These are phyloP conservation scores for Geotrichum restrictum DNA, from an alignment of 1,139 yeast genomes.

Conservation along the genomic window DNA sequence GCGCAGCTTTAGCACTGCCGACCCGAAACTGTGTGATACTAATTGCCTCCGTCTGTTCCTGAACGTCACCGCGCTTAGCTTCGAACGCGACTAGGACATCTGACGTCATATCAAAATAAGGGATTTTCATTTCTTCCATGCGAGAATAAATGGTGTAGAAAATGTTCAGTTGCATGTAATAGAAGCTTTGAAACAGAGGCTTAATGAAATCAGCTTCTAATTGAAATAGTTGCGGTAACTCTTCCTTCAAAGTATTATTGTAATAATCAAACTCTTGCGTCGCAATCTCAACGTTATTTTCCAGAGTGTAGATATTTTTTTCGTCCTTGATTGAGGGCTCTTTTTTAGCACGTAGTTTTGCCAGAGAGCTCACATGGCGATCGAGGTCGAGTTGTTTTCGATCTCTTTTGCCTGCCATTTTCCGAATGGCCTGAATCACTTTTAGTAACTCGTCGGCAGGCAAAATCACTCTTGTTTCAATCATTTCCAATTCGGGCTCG, in stretches of 20 bases:
- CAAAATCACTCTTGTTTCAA: constrained; percentile 78
- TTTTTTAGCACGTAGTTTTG: constrained; percentile 73
- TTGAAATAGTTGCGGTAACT: constrained; percentile 78
- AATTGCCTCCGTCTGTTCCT: constrained; percentile 80
- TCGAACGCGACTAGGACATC: constrained; percentile 75
- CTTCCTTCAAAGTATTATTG: constrained; percentile 87
- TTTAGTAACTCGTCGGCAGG: constrained; percentile 89
- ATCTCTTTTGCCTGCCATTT: constrained; percentile 90
- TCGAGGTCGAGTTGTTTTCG: constrained; percentile 94
- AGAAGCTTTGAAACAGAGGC: constrained; percentile 88
- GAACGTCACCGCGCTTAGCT: constrained; percentile 81
- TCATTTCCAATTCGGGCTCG: constrained; percentile 88
- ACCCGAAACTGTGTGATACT: constrained; percentile 84
- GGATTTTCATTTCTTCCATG: constrained; percentile 94
- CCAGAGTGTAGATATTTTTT: constrained; percentile 80
- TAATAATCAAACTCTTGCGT: constrained; percentile 93
- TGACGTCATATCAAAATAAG: constrained; percentile 80
- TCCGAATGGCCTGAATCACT: constrained; percentile 75
- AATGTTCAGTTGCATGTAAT: constrained; percentile 95
- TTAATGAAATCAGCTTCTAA: constrained; percentile 87
- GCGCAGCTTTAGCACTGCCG: constrained; percentile 78
- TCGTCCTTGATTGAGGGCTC: constrained; percentile 84
- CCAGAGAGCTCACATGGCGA: constrained; percentile 65
- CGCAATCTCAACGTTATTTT: constrained; percentile 83
- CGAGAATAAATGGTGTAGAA: constrained; percentile 84